A percentile compares a stretch with the other conserved stretches of the same genome.
Evolutionary conservation across 2,329 filamentous ascomycete species (phyloP).

Genomic region (Atkinsonella texensis): DNA sequence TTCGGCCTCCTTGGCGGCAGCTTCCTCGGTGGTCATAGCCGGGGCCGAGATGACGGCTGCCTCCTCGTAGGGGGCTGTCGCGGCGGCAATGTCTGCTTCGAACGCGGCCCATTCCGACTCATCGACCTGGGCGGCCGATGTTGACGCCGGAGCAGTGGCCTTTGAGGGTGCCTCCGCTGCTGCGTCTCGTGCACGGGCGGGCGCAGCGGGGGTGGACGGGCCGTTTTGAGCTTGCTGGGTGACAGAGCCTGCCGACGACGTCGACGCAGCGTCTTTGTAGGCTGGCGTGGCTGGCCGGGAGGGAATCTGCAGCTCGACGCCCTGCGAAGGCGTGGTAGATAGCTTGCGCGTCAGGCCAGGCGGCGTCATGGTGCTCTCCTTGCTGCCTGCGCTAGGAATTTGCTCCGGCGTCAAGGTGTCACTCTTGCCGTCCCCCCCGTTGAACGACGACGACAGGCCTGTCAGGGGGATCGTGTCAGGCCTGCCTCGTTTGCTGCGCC

Average conservation of each 20-base stretch:
- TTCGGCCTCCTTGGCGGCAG: constrained; percentile 41
- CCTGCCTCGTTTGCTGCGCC: constrained; percentile 34
- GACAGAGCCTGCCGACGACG: constrained; percentile 20
- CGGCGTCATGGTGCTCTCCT: constrained; percentile 7
- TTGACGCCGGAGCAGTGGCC: constrained; percentile 1
- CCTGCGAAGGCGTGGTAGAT: constrained; percentile 40
- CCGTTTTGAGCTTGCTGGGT: constrained; percentile 4
- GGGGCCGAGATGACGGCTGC: constrained; percentile 57
- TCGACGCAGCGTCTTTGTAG: constrained; percentile 28
- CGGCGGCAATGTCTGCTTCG: constrained; percentile 62
- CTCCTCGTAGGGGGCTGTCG: constrained; percentile 22
- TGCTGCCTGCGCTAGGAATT: constrained; percentile 11
- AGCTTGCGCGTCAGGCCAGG: constrained; percentile 29
- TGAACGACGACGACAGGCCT: background rate
- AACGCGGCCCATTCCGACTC: constrained; percentile 83
- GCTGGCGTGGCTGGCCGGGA: constrained; percentile 51
- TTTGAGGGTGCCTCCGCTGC: background rate
- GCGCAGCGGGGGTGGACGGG: constrained; percentile 17
- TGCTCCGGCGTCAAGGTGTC: constrained; percentile 11
- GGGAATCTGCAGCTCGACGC: constrained; percentile 50
- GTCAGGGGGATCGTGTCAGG: constrained; percentile 18
- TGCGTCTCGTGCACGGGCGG: constrained; percentile 13
- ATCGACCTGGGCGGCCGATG: constrained; percentile 30
- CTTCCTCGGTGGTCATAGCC: constrained; percentile 51
- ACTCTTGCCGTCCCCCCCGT: constrained; percentile 8